A percentile compares a stretch with the other conserved stretches of the same genome.
Evolutionary conservation across 1,284 basidiomycete species (phyloP).

Genomic region (Ganoderma multipileum): DNA sequence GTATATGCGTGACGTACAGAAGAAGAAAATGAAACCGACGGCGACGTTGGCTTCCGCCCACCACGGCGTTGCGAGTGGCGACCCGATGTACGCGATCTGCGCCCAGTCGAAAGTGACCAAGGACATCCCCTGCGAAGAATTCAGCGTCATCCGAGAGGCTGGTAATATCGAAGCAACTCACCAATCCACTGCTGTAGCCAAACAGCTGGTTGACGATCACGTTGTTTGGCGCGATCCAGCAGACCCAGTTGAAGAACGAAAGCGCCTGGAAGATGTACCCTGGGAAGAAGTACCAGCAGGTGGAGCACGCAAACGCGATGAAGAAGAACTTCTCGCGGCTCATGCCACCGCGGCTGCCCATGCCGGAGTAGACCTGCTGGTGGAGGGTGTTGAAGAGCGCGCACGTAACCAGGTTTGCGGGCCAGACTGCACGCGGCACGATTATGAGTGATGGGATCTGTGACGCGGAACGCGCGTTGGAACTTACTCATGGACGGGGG

Average conservation of each 20-base stretch:
- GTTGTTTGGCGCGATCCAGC: slow-evolving; percentile 60
- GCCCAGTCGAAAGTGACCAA: slow-evolving; percentile 54
- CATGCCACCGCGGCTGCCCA: slow-evolving; percentile 50
- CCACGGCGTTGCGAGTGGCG: slow-evolving; percentile 66
- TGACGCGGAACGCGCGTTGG: not conserved
- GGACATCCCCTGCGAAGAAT: slow-evolving; percentile 47
- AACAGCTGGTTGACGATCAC: slow-evolving; percentile 49
- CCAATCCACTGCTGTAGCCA: slow-evolving; percentile 48
- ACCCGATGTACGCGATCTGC: slow-evolving; percentile 60
- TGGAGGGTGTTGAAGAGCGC: slow-evolving; percentile 69
- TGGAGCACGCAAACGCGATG: slow-evolving; percentile 48
- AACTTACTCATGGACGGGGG: slow-evolving; percentile 77
- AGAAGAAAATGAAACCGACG: slow-evolving; percentile 62
- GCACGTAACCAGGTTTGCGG: slow-evolving; percentile 63
- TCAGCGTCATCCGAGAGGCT: not conserved
- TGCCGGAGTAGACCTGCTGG: slow-evolving; percentile 58
- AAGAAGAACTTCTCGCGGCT: slow-evolving; percentile 60
- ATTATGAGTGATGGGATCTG: not conserved
- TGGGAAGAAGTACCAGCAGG: slow-evolving; percentile 58
- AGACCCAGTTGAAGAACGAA: slow-evolving; percentile 63
- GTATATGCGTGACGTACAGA: slow-evolving; percentile 52
- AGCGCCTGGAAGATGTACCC: slow-evolving; percentile 56
- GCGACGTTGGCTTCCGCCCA: slow-evolving; percentile 66
- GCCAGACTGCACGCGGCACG: slow-evolving; percentile 66
- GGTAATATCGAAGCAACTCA: not conserved